Evolutionary conservation across 768 basidiomycete species (phyloP).

Genomic region (Strobilomyces dryophilus): DNA sequence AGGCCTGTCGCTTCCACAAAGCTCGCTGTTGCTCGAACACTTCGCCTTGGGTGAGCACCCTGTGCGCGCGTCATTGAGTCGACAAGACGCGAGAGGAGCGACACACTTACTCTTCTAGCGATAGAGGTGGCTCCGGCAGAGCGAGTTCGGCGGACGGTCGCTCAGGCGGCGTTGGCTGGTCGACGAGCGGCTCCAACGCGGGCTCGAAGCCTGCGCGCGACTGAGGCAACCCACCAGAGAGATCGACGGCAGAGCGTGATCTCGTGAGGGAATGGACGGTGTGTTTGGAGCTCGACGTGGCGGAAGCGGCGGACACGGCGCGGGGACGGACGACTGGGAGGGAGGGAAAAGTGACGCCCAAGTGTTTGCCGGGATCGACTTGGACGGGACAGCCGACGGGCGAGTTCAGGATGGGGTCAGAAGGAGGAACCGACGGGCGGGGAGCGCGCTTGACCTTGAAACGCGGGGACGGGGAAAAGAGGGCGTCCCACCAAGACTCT

Average conservation of each 20-base stretch:
- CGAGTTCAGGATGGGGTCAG: conserved; percentile 39
- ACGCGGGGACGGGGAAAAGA: conserved; percentile 72
- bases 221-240: conserved; percentile 7
- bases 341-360: conserved; percentile 10
- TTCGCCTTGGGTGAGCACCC: conserved; percentile 65
- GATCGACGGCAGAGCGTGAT: conserved; percentile 23
- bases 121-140: conserved; percentile 55
- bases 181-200: conserved; percentile 16
- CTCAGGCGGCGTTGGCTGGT: conserved; percentile 7
- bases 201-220: conserved; percentile 13
- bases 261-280: conserved; percentile 6
- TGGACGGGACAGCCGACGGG: conserved; percentile 46
- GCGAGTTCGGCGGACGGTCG: conserved; percentile 40
- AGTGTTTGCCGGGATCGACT: not conserved
- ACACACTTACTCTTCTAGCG: conserved; percentile 41
- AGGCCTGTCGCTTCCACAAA: conserved; percentile 63
- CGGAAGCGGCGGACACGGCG: conserved; percentile 11
- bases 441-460: conserved; percentile 47
- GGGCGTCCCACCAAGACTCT: conserved; percentile 79
- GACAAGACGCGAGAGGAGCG: not conserved
- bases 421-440: conserved; percentile 9
- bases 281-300: not conserved
- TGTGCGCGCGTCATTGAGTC: conserved; percentile 22
- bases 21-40: conserved; percentile 59
- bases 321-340: conserved; percentile 18